Evolutionary conservation across 495 filamentous ascomycete genomes (phyloP).

Genomic region (Xylaria curta): DNA sequence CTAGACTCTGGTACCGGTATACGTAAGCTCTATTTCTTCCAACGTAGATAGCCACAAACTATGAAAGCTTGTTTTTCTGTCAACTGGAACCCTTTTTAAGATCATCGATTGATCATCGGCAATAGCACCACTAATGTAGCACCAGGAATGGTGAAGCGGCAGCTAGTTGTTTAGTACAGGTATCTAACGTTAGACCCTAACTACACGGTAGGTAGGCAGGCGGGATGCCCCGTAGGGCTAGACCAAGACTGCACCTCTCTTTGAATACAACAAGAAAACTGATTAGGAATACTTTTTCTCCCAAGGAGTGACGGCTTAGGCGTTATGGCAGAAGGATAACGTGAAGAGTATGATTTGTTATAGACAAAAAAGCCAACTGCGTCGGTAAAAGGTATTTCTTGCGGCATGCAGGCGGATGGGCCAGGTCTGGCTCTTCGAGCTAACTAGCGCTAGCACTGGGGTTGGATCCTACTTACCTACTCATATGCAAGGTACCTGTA

Average conservation of each 20-base stretch:
- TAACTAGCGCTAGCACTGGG: not conserved
- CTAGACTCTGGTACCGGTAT: too few relatives aligned
- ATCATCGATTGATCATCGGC: not conserved
- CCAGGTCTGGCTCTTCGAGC: not conserved
- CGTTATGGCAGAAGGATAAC: not conserved
- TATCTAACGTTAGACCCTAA: too few relatives aligned
- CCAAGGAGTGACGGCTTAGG: not conserved
- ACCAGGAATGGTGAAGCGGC: not conserved
- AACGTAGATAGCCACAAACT: too few relatives aligned
- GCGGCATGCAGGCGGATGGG: not conserved
- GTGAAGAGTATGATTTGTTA: not conserved
- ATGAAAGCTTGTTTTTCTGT: too few relatives aligned
- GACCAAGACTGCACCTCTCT: not conserved
- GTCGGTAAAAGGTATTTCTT: not conserved
- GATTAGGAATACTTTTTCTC: not conserved
- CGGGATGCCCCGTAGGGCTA: not conserved
- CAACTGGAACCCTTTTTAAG: too few relatives aligned
- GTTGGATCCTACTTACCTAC: too few relatives aligned
- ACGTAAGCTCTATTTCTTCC: too few relatives aligned
- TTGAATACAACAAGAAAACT: not conserved
- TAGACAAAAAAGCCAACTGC: not conserved
- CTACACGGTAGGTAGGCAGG: too few relatives aligned
- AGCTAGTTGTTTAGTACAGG: not conserved
- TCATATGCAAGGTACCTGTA: constrained; percentile 8
- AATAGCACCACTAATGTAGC: not conserved